Evolutionary conservation across 2,329 filamentous ascomycete genomes (phyloP).

Genomic region (Hymenoscyphus salicellus): DNA sequence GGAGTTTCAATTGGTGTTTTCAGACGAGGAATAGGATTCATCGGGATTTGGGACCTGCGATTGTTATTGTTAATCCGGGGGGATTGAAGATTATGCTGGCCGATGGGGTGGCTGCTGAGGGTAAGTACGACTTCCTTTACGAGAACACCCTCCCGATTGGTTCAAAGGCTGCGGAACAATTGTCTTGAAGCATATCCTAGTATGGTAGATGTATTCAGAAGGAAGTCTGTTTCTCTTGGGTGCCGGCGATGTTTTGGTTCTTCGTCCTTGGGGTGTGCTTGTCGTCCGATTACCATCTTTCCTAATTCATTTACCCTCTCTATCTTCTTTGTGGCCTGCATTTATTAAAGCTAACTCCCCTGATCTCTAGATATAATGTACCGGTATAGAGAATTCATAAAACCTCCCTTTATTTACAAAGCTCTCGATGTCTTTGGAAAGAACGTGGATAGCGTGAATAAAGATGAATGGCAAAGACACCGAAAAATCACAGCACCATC

Average conservation of each 20-base stretch:
- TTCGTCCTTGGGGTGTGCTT: too few species aligned
- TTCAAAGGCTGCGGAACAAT: too few species aligned
- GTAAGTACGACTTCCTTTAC: not conserved
- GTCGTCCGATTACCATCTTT: too few species aligned
- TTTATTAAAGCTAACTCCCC: not conserved
- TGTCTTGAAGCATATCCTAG: too few species aligned
- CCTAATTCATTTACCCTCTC: not conserved
- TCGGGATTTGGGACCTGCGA: constrained; percentile 8
- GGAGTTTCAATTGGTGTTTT: constrained; percentile 5
- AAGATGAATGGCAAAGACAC: constrained; percentile 42
- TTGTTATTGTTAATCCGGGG: constrained; percentile 9
- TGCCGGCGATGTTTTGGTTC: too few species aligned
- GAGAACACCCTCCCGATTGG: not conserved
- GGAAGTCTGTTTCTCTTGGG: not conserved
- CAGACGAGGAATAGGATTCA: not conserved
- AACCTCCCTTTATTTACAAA: constrained; percentile 15
- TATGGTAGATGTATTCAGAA: not conserved
- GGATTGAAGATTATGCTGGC: constrained; percentile 8
- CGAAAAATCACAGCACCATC: constrained; percentile 40
- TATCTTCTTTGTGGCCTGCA: not conserved
- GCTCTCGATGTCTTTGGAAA: constrained; percentile 34
- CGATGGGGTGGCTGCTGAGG: constrained; percentile 11
- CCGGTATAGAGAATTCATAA: constrained; percentile 15
- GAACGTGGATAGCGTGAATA: constrained; percentile 35
- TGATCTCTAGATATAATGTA: not conserved